phyloP scores from a whole-genome alignment of 2,329 filamentous ascomycete genomes.

The Penicillium olsonii region DNA sequence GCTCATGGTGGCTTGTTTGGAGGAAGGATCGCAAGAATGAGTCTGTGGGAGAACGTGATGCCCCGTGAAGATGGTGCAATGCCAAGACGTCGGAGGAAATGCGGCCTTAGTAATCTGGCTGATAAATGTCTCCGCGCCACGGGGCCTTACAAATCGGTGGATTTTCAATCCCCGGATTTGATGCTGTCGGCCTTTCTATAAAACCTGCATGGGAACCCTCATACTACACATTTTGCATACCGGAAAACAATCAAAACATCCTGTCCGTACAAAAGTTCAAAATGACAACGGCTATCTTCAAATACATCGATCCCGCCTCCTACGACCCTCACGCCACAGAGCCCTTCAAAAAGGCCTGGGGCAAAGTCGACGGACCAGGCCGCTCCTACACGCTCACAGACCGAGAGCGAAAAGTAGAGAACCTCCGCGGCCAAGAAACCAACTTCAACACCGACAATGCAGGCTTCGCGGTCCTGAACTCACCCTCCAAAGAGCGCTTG shows the following conservation, averaged over 20 bases:
- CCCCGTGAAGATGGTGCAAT: neutral
- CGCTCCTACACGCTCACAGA: conserved; percentile 55
- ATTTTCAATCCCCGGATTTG: neutral
- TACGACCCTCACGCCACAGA: conserved; percentile 40
- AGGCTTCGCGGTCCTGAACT: conserved; percentile 59
- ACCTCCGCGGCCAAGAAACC: conserved; percentile 55
- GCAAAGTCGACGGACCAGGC: conserved; percentile 63
- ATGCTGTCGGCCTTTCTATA: too few species aligned
- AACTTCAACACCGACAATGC: conserved; percentile 59
- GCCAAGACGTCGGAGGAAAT: neutral
- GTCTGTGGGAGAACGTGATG: neutral
- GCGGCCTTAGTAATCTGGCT: neutral
- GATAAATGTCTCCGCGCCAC: neutral
- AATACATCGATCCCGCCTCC: conserved; percentile 60
- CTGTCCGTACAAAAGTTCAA: too few species aligned
- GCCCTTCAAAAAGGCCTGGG: conserved; percentile 57
- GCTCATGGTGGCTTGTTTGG: conserved; percentile 29
- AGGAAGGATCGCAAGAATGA: conserved; percentile 14
- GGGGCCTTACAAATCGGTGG: neutral
- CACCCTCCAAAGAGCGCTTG: conserved; percentile 54
- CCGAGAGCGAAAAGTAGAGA: conserved; percentile 52
- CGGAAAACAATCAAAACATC: too few species aligned
- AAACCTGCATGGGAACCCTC: too few species aligned
- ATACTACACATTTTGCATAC: too few species aligned
- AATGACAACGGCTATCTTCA: conserved; percentile 62